Conservation (phyloP, 179 eudicot species). For the Spinacia oleracea region DNA sequence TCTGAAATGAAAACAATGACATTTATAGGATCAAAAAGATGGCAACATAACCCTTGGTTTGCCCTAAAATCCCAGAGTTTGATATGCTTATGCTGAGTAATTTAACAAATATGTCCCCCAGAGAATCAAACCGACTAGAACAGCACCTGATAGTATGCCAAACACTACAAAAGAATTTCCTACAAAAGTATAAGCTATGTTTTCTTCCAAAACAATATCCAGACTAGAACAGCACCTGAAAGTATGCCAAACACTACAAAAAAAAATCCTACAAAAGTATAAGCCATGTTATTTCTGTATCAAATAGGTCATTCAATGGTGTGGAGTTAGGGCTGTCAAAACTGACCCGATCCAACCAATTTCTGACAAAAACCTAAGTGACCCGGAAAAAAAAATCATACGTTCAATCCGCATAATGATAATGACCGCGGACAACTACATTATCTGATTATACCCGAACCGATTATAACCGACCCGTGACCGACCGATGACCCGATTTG, state of each 20-base stretch:
- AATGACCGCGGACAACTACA: no score
- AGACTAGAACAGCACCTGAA: not conserved
- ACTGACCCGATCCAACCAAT: no score
- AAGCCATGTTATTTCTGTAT: not conserved
- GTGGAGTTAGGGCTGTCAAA: no score
- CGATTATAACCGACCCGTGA: no score
- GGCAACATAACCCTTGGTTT: not conserved
- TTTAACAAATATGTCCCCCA: not conserved
- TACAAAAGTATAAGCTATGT: not conserved
- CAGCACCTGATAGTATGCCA: not conserved
- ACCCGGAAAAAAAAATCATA: no score
- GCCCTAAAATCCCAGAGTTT: not conserved
- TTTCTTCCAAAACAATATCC: not conserved
- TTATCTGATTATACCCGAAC: no score
- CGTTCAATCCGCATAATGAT: no score
- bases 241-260: not conserved
- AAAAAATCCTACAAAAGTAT: conserved; percentile 11
- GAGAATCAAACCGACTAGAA: not conserved
- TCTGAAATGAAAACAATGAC: conserved; percentile 39
- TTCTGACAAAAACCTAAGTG: no score
- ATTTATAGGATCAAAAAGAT: conserved; percentile 3
- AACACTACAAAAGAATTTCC: not conserved
- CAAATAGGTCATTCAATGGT: not conserved
- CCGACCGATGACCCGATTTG: no score
- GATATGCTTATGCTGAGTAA: not conserved